Evolutionary conservation across 768 basidiomycete genomes (phyloP), one percentile per base, ranked within the genome.

Genomic region (Austroboletus festivus): DNA sequence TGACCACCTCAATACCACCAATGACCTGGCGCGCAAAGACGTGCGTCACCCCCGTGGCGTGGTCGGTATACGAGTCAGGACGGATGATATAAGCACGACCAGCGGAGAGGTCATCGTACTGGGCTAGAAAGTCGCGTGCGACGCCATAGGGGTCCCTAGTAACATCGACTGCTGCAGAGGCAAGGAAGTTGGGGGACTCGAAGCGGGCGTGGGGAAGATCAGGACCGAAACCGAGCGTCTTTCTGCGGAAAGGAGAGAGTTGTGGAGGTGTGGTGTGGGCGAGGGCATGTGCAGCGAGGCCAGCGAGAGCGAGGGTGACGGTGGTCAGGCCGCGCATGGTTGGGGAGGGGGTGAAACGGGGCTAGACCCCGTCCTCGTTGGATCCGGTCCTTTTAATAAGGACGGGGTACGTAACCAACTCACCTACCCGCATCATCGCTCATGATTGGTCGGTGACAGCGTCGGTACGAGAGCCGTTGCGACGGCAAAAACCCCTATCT

Each of bases 221-320:
- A 5, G 93, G 92, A 1, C 94, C 94, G 63, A 95, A 96, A 20
- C 85, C 84, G 47, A 98, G 78, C 0, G 94, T 81, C 85, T 97
- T 96, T 61, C 94, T 83, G 45, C 69, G 70, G 12, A 46, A 1
- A 9, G 57, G 48, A 1, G 50, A 31, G 46, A 46, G 19, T 0
- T 54, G 59, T 0, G 56, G 56, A 9, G 64, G 67, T 0, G 41
- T 3, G 0, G 68, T 57, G 57, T 79, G 79, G 12, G 77, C 79
- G 51, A 78, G 70, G 43, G 76, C 73, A 53, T 70, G 69, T 59
- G 80, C 79, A 35, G 83, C 80, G 54, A 85, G 74, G 60, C 79
- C 80, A 48, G 79, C 81, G 31, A 80, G 68, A 42, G 77, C 75
- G 50, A 86, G 67, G 38, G 82, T 81, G 61, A 82, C 81, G 55